A percentile compares a stretch with the other conserved stretches of the same genome.
Evolutionary conservation across 192 early-diverging fungal genomes (phyloP).

Genomic region (Gonapodya prolifera): DNA sequence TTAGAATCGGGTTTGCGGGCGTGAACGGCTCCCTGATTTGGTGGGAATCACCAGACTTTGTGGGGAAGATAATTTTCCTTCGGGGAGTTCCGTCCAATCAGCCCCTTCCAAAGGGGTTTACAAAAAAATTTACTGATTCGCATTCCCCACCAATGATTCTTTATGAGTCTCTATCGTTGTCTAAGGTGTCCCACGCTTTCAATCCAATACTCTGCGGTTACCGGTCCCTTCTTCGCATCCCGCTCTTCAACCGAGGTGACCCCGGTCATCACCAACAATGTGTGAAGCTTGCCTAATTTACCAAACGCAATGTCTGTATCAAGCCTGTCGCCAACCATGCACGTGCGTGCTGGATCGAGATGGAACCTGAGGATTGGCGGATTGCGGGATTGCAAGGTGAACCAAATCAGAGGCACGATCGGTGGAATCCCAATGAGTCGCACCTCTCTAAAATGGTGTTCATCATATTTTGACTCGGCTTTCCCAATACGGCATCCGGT

Average conservation of each 20-base stretch:
- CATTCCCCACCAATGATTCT: too few species aligned
- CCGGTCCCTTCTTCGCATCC: not conserved
- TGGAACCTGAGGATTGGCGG: slow-evolving; percentile 35
- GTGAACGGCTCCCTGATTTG: too few species aligned
- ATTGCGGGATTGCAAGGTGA: not conserved
- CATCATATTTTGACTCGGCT: slow-evolving; percentile 87
- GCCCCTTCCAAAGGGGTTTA: too few species aligned
- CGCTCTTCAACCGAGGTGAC: slow-evolving; percentile 1
- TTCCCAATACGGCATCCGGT: slow-evolving; percentile 76
- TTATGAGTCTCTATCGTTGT: too few species aligned
- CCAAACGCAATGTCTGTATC: slow-evolving; percentile 97
- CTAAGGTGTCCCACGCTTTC: not conserved
- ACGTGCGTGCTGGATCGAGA: slow-evolving; percentile 65
- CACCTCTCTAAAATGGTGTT: slow-evolving; percentile 79
- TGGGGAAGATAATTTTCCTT: too few species aligned
- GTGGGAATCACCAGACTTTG: too few species aligned
- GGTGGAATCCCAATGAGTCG: slow-evolving; percentile 10
- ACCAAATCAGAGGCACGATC: not conserved
- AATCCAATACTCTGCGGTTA: not conserved
- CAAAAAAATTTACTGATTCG: too few species aligned
- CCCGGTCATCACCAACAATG: slow-evolving; percentile 87
- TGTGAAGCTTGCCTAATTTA: slow-evolving; percentile 65
- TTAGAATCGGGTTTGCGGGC: too few species aligned
- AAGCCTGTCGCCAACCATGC: slow-evolving; percentile 94
- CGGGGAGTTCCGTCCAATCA: too few species aligned